phyloP scores from a whole-genome alignment of 257 asterid genomes.

The Echites panduratus region DNA sequence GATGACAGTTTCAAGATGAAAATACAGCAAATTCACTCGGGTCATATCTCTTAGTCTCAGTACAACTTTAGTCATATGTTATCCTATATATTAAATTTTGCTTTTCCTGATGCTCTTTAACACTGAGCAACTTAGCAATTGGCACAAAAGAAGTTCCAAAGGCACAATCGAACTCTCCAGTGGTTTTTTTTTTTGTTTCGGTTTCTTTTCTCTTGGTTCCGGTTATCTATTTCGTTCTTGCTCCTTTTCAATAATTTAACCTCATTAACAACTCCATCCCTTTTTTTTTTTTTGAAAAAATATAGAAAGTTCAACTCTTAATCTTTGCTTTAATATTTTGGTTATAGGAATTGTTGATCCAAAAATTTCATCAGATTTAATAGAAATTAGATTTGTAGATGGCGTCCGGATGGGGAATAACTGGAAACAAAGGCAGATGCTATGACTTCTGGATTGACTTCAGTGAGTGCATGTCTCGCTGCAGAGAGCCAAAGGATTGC shows the following conservation, averaged over 20 bases:
- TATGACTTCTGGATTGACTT: conserved; percentile 98
- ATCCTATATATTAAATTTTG: background rate
- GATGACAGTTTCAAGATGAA: background rate
- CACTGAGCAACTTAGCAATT: background rate
- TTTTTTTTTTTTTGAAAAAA: background rate
- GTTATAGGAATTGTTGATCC: conserved; percentile 4
- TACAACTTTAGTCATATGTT: background rate
- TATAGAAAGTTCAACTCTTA: background rate
- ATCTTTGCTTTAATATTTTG: background rate
- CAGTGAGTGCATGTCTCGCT: conserved; percentile 92
- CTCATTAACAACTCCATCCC: background rate
- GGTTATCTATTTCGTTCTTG: background rate
- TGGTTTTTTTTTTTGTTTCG: too few relatives aligned
- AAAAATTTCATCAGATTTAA: background rate
- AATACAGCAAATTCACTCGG: background rate
- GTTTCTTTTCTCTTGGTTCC: background rate
- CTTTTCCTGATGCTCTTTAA: too few relatives aligned
- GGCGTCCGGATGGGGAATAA: conserved; percentile 99
- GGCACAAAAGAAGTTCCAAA: background rate
- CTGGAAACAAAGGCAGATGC: conserved; percentile 94
- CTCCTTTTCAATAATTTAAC: background rate
- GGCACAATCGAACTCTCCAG: too few relatives aligned
- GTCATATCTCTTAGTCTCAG: background rate
- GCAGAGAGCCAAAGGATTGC: conserved; percentile 90
- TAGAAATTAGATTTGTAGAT: conserved; percentile 20